These are phyloP conservation scores for Nicotiana tomentosiformis DNA, from an alignment of 257 asterid genomes.

Conservation along the genomic window DNA sequence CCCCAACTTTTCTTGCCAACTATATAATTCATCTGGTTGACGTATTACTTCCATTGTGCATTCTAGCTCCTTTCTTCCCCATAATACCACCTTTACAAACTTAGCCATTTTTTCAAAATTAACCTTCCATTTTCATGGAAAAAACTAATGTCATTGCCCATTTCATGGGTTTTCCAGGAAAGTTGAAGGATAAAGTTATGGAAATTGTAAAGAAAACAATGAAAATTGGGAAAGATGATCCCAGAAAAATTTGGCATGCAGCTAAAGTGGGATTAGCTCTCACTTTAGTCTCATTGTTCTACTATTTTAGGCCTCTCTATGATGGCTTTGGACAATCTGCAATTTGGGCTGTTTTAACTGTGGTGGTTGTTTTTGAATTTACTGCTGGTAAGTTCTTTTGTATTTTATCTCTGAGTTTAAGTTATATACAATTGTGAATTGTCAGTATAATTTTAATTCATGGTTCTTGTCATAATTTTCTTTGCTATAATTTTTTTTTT, in stretches of 20 bases:
- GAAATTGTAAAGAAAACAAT: constrained; percentile 8
- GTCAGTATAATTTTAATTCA: background rate
- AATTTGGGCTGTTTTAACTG: constrained; percentile 42
- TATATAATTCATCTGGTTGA: background rate
- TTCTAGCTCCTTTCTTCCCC: background rate
- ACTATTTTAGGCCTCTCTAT: constrained; percentile 28
- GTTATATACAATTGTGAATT: too few relatives aligned
- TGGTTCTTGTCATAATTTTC: background rate
- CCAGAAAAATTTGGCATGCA: constrained; percentile 28
- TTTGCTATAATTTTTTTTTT: background rate
- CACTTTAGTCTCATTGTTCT: constrained; percentile 25
- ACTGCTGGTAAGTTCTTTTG: constrained; percentile 21
- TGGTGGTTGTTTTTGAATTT: constrained; percentile 37
- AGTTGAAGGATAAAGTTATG: background rate
- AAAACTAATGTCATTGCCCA: background rate
- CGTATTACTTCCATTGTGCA: background rate
- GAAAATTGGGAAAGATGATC: constrained; percentile 30
- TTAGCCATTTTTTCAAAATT: background rate
- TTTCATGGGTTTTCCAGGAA: background rate
- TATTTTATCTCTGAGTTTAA: too few relatives aligned
- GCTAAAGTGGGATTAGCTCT: constrained; percentile 40
- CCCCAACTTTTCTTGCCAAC: background rate
- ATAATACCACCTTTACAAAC: background rate
- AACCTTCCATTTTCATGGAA: background rate
- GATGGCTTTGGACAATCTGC: constrained; percentile 33